Conservation (phyloP, 345 rosid genomes). For the Triadica sebifera region DNA sequence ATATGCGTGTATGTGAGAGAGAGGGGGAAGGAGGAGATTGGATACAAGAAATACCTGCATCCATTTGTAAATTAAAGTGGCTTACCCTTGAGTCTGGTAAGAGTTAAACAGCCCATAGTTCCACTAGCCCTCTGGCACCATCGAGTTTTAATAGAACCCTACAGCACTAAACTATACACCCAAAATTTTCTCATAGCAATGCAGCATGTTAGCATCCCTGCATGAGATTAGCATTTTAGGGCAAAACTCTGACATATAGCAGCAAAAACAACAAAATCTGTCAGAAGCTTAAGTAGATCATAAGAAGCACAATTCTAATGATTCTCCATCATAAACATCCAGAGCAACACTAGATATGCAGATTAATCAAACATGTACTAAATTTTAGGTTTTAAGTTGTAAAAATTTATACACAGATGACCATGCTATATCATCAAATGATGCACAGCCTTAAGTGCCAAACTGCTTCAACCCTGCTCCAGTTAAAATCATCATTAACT, state of each 20-base stretch:
- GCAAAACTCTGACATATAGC: not conserved
- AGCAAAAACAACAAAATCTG: constrained; percentile 7
- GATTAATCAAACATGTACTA: constrained; percentile 2
- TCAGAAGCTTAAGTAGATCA: not conserved
- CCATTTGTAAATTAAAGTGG: constrained; percentile 12
- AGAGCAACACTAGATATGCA: not conserved
- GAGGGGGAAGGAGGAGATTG: not conserved
- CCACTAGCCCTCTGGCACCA: constrained; percentile 49
- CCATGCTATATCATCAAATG: not conserved
- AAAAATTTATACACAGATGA: not conserved
- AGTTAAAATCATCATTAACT: constrained; percentile 1
- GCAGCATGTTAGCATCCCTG: constrained; percentile 24
- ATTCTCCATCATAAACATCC: not conserved
- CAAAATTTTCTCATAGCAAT: constrained; percentile 15
- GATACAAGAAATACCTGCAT: constrained; percentile 5
- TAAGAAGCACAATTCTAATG: constrained; percentile 2
- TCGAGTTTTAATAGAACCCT: constrained; percentile 38
- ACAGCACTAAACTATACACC: constrained; percentile 21
- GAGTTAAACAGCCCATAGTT: constrained; percentile 48
- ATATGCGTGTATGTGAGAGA: not conserved
- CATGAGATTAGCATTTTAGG: constrained; percentile 16
- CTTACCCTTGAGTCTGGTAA: constrained; percentile 48
- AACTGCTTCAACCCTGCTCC: not conserved
- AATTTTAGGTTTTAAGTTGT: not conserved
- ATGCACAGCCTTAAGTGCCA: not conserved